Percentiles rank a stretch among this genome's conserved stretches.
Conservation (phyloP, 179 eudicot genomes). For the Camellia oleifera region DNA sequence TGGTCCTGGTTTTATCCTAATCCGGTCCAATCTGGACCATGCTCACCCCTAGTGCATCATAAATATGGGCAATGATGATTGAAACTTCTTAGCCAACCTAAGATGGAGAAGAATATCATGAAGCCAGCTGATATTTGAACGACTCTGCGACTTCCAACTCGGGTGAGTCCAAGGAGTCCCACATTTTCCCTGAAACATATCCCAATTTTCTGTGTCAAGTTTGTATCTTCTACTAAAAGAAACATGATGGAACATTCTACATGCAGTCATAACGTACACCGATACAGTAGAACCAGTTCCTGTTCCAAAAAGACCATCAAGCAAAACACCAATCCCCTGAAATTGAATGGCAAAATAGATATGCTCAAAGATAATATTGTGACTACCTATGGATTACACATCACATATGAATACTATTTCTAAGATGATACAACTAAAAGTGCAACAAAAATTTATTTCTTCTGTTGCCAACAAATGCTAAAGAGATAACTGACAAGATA, state of each 20-base stretch:
- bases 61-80: neutral
- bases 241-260: neutral
- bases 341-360: slow-evolving; percentile 6
- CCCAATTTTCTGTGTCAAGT: slow-evolving; percentile 8
- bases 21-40: too few relatives aligned
- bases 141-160: slow-evolving; percentile 98
- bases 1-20: too few relatives aligned
- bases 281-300: slow-evolving; percentile 90
- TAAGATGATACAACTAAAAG: neutral
- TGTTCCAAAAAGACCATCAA: slow-evolving; percentile 93
- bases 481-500: slow-evolving; percentile 3
- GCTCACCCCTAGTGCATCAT: too few relatives aligned
- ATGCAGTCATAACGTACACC: slow-evolving; percentile 52
- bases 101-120: slow-evolving; percentile 92
- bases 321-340: slow-evolving; percentile 90
- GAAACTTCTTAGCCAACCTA: slow-evolving; percentile 37
- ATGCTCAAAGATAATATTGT: neutral
- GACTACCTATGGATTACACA: neutral
- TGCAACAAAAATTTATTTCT: neutral
- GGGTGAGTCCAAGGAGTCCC: slow-evolving; percentile 90
- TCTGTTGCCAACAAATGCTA: neutral
- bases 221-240: slow-evolving; percentile 3
- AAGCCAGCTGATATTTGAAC: slow-evolving; percentile 98
- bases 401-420: neutral
- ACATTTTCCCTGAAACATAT: slow-evolving; percentile 80